Conservation (phyloP, 148 eudicot species). For the Tetragonia tetragonoides region DNA sequence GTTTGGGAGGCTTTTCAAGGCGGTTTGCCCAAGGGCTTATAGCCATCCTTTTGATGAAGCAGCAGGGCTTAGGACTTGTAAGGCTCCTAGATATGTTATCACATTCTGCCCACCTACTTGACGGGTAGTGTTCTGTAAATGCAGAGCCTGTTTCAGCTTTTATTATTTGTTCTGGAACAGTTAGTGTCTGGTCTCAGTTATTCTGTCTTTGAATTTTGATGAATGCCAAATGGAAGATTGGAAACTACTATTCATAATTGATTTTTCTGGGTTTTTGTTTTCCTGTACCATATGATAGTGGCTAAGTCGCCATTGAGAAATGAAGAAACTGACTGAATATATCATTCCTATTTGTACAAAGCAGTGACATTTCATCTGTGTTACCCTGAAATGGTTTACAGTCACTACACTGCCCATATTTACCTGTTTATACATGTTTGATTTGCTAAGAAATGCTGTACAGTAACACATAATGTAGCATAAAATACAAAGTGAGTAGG, state of each 20-base stretch:
- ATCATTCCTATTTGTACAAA: no score
- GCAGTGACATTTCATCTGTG: no score
- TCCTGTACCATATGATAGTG: no score
- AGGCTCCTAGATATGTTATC: conserved; percentile 55
- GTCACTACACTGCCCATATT: no score
- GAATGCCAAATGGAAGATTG: background rate
- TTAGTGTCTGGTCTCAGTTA: background rate
- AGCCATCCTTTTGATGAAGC: conserved; percentile 54
- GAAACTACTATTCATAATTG: background rate
- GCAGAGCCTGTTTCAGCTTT: background rate
- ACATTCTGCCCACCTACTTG: conserved; percentile 63
- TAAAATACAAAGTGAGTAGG: background rate
- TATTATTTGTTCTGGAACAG: background rate
- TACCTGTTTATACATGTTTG: no score
- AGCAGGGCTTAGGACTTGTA: conserved; percentile 55
- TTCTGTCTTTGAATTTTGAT: background rate
- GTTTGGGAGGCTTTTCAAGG: conserved; percentile 47
- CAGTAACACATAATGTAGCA: no score
- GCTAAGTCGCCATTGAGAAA: background rate
- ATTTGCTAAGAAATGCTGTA: no score
- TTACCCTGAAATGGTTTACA: no score
- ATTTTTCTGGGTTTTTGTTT: no score
- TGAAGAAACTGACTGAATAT: background rate
- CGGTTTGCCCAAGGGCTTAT: conserved; percentile 55
- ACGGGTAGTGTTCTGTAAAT: background rate